Evolutionary conservation across 768 basidiomycete genomes (phyloP), one percentile per base, ranked within the genome.

Genomic region (Auriscalpium microsporum): DNA sequence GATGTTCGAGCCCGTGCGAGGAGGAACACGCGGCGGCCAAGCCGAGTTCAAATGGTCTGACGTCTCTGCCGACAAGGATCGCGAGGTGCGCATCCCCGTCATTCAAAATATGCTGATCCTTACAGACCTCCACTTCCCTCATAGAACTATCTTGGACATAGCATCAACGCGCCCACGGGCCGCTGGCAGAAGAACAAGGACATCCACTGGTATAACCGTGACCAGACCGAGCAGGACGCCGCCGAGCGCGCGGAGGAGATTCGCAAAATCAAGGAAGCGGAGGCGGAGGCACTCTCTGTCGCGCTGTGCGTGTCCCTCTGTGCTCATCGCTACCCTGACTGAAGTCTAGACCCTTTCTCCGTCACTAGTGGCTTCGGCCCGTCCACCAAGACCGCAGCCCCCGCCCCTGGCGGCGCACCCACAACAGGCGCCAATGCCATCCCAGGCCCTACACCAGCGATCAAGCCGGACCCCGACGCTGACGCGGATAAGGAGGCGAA

Each of bases 121-220:
- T 4, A 5, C 28, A 28, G 28, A 28, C 28, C 4, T 28, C 28
- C 4, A 5, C 28, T 28, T 28, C 28, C 35, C 19, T 14, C 21
- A 11, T 65, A 97, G 87, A 86, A 96, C 71, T 98, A 98, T 69
- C 82, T 98, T 3, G 94, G 94, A 5, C 91, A 95, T 67, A 90
- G 90, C 52, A 82, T 96, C 72, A 94, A 94, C 65, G 94, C 94
- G 2, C 94, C 94, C 0, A 90, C 90, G 1, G 94, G 94, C 1
- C 77, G 94, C 48, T 98, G 94, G 94, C 94, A 96, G 72, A 94
- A 94, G 72, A 92, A 93, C 74, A 93, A 94, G 68, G 94, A 98
- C 64, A 73, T 98, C 14, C 94, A 95, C 64, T 98, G 94, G 94
- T 98, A 95, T 67, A 81, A 74, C 63, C 83, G 94, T 33, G 90